Conservation (phyloP, 129 eudicot genomes). For the Oenanthe sinensis region DNA sequence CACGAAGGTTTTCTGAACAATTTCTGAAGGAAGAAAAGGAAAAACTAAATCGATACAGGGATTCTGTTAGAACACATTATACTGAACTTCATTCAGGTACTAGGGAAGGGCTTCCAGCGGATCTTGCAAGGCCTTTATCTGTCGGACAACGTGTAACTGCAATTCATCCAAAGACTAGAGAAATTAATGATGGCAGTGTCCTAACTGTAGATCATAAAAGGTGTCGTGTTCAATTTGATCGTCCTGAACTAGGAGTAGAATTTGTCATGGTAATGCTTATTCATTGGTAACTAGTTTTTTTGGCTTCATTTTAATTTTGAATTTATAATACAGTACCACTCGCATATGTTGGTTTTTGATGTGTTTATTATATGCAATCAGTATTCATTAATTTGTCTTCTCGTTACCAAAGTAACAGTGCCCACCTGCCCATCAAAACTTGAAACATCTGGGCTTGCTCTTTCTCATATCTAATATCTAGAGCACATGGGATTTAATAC, state of each 20-base stretch:
- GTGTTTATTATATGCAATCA: no score
- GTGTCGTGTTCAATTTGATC: slow-evolving; percentile 56
- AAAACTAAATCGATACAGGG: slow-evolving; percentile 47
- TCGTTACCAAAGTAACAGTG: not conserved
- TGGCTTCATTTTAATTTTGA: not conserved
- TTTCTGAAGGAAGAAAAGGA: slow-evolving; percentile 53
- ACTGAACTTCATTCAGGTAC: slow-evolving; percentile 44
- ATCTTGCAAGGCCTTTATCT: slow-evolving; percentile 48
- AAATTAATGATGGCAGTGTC: slow-evolving; percentile 59
- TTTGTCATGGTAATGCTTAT: slow-evolving; percentile 42
- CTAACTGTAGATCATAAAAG: slow-evolving; percentile 55
- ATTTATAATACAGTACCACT: not conserved
- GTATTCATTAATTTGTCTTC: not conserved
- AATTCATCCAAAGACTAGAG: slow-evolving; percentile 65
- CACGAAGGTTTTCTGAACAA: slow-evolving; percentile 47
- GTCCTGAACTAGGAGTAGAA: slow-evolving; percentile 63
- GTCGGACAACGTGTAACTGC: slow-evolving; percentile 71
- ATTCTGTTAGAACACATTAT: slow-evolving; percentile 57
- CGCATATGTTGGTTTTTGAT: not conserved
- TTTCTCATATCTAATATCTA: not conserved
- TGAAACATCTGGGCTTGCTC: not conserved
- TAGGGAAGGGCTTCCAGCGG: slow-evolving; percentile 59
- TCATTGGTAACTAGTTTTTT: not conserved
- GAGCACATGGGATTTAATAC: not conserved
- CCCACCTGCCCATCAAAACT: not conserved